These are phyloP conservation scores for Penstemon eatonii DNA, from an alignment of 257 asterid genomes.

Conservation along the genomic window DNA sequence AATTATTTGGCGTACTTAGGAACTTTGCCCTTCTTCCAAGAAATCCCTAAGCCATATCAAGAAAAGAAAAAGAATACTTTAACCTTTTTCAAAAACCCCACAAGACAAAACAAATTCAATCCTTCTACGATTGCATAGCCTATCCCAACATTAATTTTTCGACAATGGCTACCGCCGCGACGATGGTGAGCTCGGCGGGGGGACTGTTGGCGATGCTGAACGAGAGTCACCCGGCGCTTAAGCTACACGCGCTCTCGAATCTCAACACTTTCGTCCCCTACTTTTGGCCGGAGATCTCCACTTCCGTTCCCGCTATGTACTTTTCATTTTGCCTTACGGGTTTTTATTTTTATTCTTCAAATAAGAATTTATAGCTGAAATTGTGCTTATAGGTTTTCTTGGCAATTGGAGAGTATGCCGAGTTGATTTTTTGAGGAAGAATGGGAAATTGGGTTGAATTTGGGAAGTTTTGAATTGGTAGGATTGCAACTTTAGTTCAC, in stretches of 20 bases:
- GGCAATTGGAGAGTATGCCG: neutral
- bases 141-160: slow-evolving; percentile 1
- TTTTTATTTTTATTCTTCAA: neutral
- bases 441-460: slow-evolving; percentile 9
- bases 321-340: neutral
- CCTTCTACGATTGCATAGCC: too few relatives aligned
- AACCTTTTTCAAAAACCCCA: too few relatives aligned
- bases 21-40: too few relatives aligned
- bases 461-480: neutral
- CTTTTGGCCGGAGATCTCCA: slow-evolving; percentile 96
- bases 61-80: too few relatives aligned
- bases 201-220: slow-evolving; percentile 91
- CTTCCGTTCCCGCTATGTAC: slow-evolving; percentile 78
- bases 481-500: slow-evolving; percentile 8
- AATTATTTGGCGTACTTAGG: too few relatives aligned
- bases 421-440: slow-evolving; percentile 2
- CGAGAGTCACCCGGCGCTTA: slow-evolving; percentile 73
- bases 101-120: too few relatives aligned
- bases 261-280: slow-evolving; percentile 73
- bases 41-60: too few relatives aligned
- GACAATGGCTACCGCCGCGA: slow-evolving; percentile 60
- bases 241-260: slow-evolving; percentile 82
- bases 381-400: neutral
- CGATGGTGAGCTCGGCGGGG: slow-evolving; percentile 90
- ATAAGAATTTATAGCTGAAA: slow-evolving; percentile 4